Evolutionary conservation across 1,139 yeast genomes (phyloP), one percentile per base, ranked within the genome.

Genomic region (Yamadazyma pseudoaaseri): DNA sequence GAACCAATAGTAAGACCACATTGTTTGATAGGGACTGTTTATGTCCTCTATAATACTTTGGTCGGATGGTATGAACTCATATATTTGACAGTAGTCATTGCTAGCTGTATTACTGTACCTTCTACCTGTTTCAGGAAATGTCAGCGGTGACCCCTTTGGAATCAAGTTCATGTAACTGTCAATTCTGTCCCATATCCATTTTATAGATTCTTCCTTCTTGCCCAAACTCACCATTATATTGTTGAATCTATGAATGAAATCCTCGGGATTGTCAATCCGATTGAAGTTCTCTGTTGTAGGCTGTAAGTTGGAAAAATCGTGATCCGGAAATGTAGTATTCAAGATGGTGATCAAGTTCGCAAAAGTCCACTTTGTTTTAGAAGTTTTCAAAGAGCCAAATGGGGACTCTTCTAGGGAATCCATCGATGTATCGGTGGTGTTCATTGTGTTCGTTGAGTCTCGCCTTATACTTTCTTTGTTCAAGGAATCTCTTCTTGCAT

Each of bases 1-100:
- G 57, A 92, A 92, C 84, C 95, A 92, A 71, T 86, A 86, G 54
- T 82, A 72, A 26, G 92, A 83, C 98, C 98, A 92, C 61, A 85
- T 67, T 1, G 83, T 76, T 32, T 86, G 90, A 25, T 85, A 82
- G 23, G 82, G 86, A 48, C 79, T 81, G 39, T 56, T 76, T 43
- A 67, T 57, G 57, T 68, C 80, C 65, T 80, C 86, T 44, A 85
- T 82, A 23, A 87, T 67, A 27, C 86, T 81, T 34, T 86, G 81
- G 46, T 85, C 89, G 9, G 86, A 77, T 2, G 96, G 95, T 39
- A 78, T 81, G 51, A 85, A 79, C 48, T 81, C 84, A 54, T 83
- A 89, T 16, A 86, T 82, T 29, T 76, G 77, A 52, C 95, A 86
- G 8, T 14, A 9, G 36, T 81, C 84, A 6, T 76, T 75, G 32